Evolutionary conservation across 768 basidiomycete genomes (phyloP), one percentile per base, ranked within the genome.

Genomic region (Kwoniella dendrophila): DNA sequence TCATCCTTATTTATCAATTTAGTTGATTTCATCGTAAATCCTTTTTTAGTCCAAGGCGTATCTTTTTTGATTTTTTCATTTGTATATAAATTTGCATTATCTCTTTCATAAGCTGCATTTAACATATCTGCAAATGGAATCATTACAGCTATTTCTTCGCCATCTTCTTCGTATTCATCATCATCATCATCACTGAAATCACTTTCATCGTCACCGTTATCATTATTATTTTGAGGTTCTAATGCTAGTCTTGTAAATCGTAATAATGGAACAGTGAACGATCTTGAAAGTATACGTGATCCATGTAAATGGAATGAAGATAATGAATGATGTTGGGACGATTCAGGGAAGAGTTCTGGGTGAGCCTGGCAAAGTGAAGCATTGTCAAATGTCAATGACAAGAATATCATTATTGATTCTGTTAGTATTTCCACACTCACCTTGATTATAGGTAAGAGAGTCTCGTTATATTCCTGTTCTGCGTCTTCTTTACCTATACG

Each of bases 81-180:
- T 71, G 91, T 86, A 71, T 90, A 94, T 11, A 98, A 79, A 69
- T 88, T 88, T 0, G 91, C 92, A 66, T 97, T 98, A 76, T 92
- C 89, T 38, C 84, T 84, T 7, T 85, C 87, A 76, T 86, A 90
- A 55, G 87, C 85, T 11, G 95, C 96, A 72, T 99, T 99, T 50
- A 99, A 81, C 81, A 98, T 86, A 79, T 99, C 96, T 2, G 96
- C 96, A 81, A 98, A 86, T 0, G 95, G 94, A 3, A 97, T 89
- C 92, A 98, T 93, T 2, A 89, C 86, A 10, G 90, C 86, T 64
- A 89, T 86, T 10, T 83, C 82, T 5, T 84, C 80, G 60, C 86
- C 84, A 20, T 85, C 85, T 3, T 78, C 82, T 5, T 84, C 80
- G 60, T 86, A 84, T 20, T 85, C 85, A 3, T 78, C 81, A 1